These are phyloP conservation scores for Micractinium sp. DNA, from an alignment of 139 green algal genomes.

Conservation along the genomic window DNA sequence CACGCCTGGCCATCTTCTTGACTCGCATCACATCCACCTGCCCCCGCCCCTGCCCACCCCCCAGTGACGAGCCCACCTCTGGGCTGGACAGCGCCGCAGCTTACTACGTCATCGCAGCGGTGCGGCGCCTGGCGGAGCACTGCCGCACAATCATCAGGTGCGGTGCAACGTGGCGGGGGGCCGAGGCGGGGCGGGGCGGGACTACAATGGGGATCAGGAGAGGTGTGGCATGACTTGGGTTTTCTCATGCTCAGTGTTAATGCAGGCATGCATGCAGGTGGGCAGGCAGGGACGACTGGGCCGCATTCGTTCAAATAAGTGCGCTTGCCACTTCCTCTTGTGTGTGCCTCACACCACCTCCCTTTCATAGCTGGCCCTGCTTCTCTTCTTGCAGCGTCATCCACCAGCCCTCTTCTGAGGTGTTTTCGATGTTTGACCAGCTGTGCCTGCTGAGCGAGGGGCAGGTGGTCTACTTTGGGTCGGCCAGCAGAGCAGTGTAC, in stretches of 20 bases:
- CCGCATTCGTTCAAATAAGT: background rate
- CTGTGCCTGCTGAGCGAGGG: constrained; percentile 60
- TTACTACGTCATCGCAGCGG: constrained; percentile 58
- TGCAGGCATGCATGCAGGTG: background rate
- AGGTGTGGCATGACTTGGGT: background rate
- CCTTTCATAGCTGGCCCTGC: background rate
- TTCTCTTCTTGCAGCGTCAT: constrained; percentile 46
- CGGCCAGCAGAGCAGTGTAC: constrained; percentile 39
- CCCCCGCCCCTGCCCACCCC: background rate
- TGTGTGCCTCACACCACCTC: background rate
- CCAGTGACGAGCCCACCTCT: constrained; percentile 48
- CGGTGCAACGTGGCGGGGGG: background rate
- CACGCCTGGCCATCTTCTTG: background rate
- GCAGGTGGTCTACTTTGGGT: constrained; percentile 67
- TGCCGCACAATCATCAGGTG: constrained; percentile 54
- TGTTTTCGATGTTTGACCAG: constrained; percentile 66
- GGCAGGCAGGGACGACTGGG: too few species aligned
- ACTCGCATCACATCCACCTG: too few species aligned
- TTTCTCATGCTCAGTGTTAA: background rate
- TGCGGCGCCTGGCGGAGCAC: constrained; percentile 50
- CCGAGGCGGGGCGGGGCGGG: background rate
- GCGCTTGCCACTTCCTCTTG: background rate
- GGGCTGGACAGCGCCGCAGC: constrained; percentile 74
- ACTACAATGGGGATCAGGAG: background rate
- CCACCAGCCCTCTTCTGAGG: constrained; percentile 70